A percentile compares a stretch with the other conserved stretches of the same genome.
Conservation (phyloP, 2,329 filamentous ascomycete genomes). For the Aureobasidium sp. region DNA sequence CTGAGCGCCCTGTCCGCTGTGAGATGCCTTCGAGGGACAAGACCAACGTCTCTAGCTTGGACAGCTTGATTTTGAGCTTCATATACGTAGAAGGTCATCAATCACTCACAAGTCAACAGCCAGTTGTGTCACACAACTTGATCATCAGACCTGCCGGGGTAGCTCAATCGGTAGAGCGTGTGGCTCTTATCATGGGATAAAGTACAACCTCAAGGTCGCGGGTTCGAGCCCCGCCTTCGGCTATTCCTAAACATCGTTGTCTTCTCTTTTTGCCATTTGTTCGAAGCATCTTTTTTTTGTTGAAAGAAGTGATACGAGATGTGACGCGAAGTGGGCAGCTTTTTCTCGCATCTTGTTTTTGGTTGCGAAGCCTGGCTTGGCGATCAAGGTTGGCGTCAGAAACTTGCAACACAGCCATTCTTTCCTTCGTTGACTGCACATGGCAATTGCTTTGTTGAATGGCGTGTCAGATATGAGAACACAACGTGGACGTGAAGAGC, state of each 20-base stretch:
- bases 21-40: too few species aligned
- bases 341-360: not conserved
- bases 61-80: not conserved
- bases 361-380: not conserved
- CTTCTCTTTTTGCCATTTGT: not conserved
- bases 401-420: too few species aligned
- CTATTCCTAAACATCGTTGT: slow-evolving; percentile 4
- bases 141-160: slow-evolving; percentile 30
- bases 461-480: too few species aligned
- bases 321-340: not conserved
- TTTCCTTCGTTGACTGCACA: too few species aligned
- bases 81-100: not conserved
- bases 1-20: too few species aligned
- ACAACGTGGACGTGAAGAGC: not conserved
- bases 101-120: not conserved
- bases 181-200: slow-evolving; percentile 34
- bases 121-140: not conserved
- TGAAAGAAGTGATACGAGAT: not conserved
- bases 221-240: slow-evolving; percentile 15
- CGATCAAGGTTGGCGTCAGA: not conserved
- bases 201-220: slow-evolving; percentile 10
- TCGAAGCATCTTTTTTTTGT: not conserved
- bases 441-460: too few species aligned
- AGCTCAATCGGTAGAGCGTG: slow-evolving; percentile 44
- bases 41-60: too few species aligned